Evolutionary conservation across 768 basidiomycete species (phyloP), one percentile per base, ranked within the genome.

Genomic region (Neoboletus subvelutipes): DNA sequence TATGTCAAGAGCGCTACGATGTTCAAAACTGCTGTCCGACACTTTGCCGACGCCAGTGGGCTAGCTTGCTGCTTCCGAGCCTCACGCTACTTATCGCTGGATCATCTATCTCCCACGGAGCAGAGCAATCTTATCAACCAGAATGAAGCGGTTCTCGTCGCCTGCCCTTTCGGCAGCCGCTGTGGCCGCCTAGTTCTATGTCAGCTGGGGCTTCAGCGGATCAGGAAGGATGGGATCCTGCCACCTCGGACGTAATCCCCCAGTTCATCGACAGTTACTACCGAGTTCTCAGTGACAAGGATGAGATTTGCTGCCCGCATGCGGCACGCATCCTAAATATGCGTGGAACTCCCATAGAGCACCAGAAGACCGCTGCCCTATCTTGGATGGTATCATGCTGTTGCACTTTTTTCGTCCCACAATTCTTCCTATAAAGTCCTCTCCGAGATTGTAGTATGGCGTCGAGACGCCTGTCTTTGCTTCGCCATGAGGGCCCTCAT

Each of bases 301-400:
- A 29, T 24, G 53, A 43, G 42, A n/a, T n/a, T 20, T 29, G 2
- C 13, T 33, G 2, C 13, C n/a, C 34, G 15, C 13, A 28, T 17
- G 50, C 20, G 7, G 11, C 36, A 46, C 43, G 4, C 15, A 20
- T 15, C 41, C 53, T 39, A 39, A 46, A 20, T 55, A 46, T 56
- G 52, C 22, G 22, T 41, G 45, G 45, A 48, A 57, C 37, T 57
- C 55, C 18, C 33, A 48, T 48, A 12, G n/a, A 10, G 12, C 29
- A 34, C 24, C 45, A 26, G 37, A 40, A n/a, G n/a, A 17, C 17
- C 28, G 39, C 18, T 13, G 0, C 28, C 47, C 33, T 56, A 54
- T 61, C 46, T 55, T 31, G 37, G 5, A 29, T 6, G 2, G 24
- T 18, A 45, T 57, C 62, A 64, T 53, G 59, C 57, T 57, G 57